phyloP scores from a whole-genome alignment of 345 rosid genomes.

The Brassica rapa region DNA sequence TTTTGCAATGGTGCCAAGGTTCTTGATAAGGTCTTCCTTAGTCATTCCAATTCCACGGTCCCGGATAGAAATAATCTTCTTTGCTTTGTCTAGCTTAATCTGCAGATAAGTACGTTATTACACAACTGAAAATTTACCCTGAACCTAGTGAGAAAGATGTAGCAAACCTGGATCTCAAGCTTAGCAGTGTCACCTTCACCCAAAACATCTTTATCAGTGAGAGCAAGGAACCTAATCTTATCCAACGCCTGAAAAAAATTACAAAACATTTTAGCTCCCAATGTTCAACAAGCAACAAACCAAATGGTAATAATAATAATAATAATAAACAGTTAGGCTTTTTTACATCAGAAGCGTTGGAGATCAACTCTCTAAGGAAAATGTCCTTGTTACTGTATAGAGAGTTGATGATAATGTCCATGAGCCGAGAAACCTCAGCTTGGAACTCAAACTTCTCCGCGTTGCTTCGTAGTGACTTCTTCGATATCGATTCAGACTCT shows the following conservation, averaged over 20 bases:
- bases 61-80: conserved; percentile 77
- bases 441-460: conserved; percentile 98
- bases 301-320: background rate
- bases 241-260: conserved; percentile 90
- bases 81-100: conserved; percentile 93
- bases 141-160: background rate
- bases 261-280: no score
- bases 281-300: background rate
- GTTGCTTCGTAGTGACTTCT: conserved; percentile 68
- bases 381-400: conserved; percentile 95
- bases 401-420: conserved; percentile 96
- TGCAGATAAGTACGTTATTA: conserved; percentile 36
- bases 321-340: background rate
- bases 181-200: conserved; percentile 90
- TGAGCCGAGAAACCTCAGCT: conserved; percentile 98
- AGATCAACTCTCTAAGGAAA: conserved; percentile 70
- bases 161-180: conserved; percentile 83
- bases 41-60: conserved; percentile 98
- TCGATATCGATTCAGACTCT: conserved; percentile 90
- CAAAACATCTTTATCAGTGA: conserved; percentile 85
- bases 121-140: background rate
- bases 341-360: conserved; percentile 93
- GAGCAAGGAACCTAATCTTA: conserved; percentile 92
- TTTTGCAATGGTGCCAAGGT: conserved; percentile 97
- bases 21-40: conserved; percentile 92